These are phyloP conservation scores for Heliamphora pulchella DNA, from an alignment of 179 eudicot genomes.

Conservation along the genomic window DNA sequence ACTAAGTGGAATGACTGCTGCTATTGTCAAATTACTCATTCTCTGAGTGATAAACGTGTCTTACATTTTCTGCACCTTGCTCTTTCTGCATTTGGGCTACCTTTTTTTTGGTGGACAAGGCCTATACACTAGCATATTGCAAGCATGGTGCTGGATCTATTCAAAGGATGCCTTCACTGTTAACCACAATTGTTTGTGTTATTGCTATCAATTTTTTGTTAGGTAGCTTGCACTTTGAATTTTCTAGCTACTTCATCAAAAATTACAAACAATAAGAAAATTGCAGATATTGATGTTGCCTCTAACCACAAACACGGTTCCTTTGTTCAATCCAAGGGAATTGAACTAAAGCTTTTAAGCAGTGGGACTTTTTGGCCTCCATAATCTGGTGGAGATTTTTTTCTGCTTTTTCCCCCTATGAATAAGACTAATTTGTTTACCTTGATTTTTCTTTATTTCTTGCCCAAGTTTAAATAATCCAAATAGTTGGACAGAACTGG, in stretches of 20 bases:
- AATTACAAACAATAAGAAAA: not conserved
- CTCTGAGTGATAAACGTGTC: not conserved
- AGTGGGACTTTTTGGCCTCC: not conserved
- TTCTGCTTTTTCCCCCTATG: not conserved
- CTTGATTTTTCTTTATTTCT: constrained; percentile 3
- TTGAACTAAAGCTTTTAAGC: not conserved
- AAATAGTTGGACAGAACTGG: not conserved
- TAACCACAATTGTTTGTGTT: not conserved
- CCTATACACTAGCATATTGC: not conserved
- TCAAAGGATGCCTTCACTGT: not conserved
- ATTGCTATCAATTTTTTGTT: not conserved
- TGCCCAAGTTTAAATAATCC: not conserved
- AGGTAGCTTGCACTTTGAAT: not conserved
- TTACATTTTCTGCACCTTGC: not conserved
- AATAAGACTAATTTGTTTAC: not conserved
- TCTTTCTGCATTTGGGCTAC: constrained; percentile 1
- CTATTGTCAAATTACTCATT: not conserved
- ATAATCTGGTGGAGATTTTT: not conserved
- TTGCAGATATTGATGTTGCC: not conserved
- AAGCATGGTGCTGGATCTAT: not conserved
- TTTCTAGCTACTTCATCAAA: not conserved
- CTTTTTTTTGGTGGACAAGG: not conserved
- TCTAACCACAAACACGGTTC: not conserved
- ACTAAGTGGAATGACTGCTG: not conserved
- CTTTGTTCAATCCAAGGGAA: not conserved